A percentile compares a stretch with the other conserved stretches of the same genome.
phyloP scores from a whole-genome alignment of 1,284 basidiomycete species.

The Neolentinus lepideus region DNA sequence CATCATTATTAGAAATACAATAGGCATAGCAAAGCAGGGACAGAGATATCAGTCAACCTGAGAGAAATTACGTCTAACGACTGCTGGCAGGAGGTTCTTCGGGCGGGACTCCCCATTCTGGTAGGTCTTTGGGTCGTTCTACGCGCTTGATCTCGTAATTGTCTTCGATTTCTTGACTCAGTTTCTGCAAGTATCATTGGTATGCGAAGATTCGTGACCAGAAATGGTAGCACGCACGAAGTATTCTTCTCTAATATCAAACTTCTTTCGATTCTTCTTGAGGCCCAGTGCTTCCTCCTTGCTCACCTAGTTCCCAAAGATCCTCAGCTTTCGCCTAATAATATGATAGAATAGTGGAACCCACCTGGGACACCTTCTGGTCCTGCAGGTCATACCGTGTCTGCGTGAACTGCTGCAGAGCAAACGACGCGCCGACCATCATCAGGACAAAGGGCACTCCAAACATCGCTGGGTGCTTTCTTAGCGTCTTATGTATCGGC shows the following conservation, averaged over 20 bases:
- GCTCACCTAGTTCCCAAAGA: slow-evolving; percentile 41
- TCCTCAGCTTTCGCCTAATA: background rate
- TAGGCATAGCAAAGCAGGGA: background rate
- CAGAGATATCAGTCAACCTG: background rate
- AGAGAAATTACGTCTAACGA: background rate
- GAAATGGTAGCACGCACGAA: slow-evolving; percentile 56
- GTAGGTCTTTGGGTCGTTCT: slow-evolving; percentile 72
- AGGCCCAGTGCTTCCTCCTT: slow-evolving; percentile 84
- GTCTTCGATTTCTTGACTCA: slow-evolving; percentile 54
- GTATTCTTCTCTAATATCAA: slow-evolving; percentile 95
- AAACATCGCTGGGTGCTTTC: slow-evolving; percentile 64
- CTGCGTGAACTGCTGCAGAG: slow-evolving; percentile 79
- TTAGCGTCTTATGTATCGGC: slow-evolving; percentile 36
- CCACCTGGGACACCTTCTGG: slow-evolving; percentile 67
- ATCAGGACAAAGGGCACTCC: slow-evolving; percentile 84
- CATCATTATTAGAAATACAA: background rate
- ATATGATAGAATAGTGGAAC: slow-evolving; percentile 16
- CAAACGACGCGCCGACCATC: slow-evolving; percentile 87
- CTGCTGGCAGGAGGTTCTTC: slow-evolving; percentile 28
- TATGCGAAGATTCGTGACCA: slow-evolving; percentile 2
- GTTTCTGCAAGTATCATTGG: slow-evolving; percentile 40
- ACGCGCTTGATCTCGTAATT: slow-evolving; percentile 90
- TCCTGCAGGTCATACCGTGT: slow-evolving; percentile 88
- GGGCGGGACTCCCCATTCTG: slow-evolving; percentile 86
- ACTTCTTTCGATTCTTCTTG: slow-evolving; percentile 73